Evolutionary conservation across 1,284 basidiomycete genomes (phyloP).

Genomic region (Ustilago tritici): DNA sequence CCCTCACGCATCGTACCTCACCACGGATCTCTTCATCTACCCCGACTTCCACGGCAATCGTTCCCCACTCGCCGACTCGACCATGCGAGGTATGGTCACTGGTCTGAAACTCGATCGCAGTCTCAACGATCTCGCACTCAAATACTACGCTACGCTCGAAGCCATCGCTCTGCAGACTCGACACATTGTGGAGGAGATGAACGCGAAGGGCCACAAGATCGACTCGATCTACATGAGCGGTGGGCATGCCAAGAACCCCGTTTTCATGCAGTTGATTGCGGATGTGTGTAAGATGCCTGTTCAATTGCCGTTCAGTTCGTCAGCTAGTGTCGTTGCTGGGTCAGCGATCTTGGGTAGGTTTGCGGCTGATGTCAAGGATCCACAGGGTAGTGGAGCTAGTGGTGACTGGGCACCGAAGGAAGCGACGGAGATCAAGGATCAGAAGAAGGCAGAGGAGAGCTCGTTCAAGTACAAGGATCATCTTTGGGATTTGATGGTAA

Average conservation of each 20-base stretch:
- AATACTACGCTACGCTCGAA: constrained; percentile 91
- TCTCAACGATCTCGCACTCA: constrained; percentile 84
- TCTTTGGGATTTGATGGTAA: constrained; percentile 94
- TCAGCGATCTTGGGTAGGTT: constrained; percentile 92
- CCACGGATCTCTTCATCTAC: constrained; percentile 91
- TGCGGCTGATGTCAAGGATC: constrained; percentile 76
- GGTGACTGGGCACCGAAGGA: constrained; percentile 57
- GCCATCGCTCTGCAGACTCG: constrained; percentile 94
- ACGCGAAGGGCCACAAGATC: constrained; percentile 84
- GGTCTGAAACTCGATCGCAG: constrained; percentile 86
- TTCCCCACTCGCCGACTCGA: constrained; percentile 92
- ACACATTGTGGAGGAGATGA: constrained; percentile 94
- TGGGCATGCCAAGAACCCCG: constrained; percentile 68
- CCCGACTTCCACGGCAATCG: constrained; percentile 89
- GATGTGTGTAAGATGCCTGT: constrained; percentile 86
- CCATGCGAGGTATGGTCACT: constrained; percentile 90
- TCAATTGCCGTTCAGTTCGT: constrained; percentile 80
- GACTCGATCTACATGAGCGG: constrained; percentile 87
- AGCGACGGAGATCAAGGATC: constrained; percentile 60
- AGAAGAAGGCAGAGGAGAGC: constrained; percentile 72
- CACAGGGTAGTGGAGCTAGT: constrained; percentile 11
- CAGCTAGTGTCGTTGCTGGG: constrained; percentile 88
- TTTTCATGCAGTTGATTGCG: constrained; percentile 77
- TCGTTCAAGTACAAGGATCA: constrained; percentile 76
- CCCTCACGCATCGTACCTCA: constrained; percentile 76